Base-by-base conservation (phyloP, 73 alveolate species). In the Paramecium sonneborni region DNA sequence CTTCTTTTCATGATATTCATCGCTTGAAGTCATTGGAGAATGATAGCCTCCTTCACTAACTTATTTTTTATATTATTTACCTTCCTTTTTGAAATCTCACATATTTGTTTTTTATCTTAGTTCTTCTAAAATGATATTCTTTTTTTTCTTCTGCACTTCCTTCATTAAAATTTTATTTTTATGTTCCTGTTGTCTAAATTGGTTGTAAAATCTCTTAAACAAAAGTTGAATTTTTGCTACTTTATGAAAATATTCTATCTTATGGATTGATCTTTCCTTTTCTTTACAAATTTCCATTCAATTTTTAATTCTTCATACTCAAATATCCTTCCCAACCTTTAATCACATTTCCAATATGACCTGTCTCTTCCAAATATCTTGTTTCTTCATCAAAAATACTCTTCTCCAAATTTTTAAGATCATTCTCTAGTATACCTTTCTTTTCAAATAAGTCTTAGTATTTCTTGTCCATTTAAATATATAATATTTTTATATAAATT, bases 281-380 rank as follows among this genome's bases (percentile, higher is more conserved):
- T 11, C 87, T 74, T 12, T 34, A 37, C 32, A n/a, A 34, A 28
- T 28, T 34, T 34, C 39, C 58, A 37, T 32, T 23, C 26, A 74
- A 28, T n/a, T 74, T 74, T n/a, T 28, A 34, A 74, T 74, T 74
- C 44, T 74, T 74, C 58, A 39, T 34, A n/a, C 7, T 34, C 20
- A 39, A 37, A 11, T 74, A 74, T 18, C 87, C 87, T 18, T 74
- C 87, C 87, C 87, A 74, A 14, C 87, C 87, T 74, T 39, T 74
- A 8, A 74, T 24, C 0, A 74, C 87, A 74, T 74, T 74, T 2
- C 87, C 87, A 3, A 39, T 1, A n/a, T 34, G 20, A 12, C 57
- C 87, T n/a, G 87, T 74, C 20, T 74, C 87, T 11, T 74, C 87
- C 58, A 74, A 74, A 37, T 74, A 74, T 37, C 24, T 74, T 37